These are phyloP conservation scores for Lunasporangiospora selenospora DNA, from an alignment of 192 early-diverging fungal genomes.

Conservation along the genomic window DNA sequence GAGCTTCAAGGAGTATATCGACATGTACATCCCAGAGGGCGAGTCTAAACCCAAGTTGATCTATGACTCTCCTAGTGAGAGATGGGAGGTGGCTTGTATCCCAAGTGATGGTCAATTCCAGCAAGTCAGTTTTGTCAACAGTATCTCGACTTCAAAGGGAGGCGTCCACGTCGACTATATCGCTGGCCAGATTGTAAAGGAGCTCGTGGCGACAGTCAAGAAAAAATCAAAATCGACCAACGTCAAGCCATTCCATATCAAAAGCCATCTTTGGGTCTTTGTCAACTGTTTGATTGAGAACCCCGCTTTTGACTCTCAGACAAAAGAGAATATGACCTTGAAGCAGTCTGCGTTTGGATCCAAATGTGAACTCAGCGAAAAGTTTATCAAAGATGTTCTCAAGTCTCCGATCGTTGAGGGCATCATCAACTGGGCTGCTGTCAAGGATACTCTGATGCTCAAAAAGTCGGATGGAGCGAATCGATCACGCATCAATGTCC, in stretches of 20 bases:
- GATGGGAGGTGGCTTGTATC: slow-evolving; percentile 95
- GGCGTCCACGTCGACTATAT: slow-evolving; percentile 91
- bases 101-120: slow-evolving; percentile 96
- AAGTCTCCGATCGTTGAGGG: slow-evolving; percentile 88
- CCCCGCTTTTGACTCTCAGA: slow-evolving; percentile 96
- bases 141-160: slow-evolving; percentile 94
- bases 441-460: slow-evolving; percentile 76
- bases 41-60: slow-evolving; percentile 59
- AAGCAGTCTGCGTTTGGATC: slow-evolving; percentile 79
- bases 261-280: slow-evolving; percentile 92
- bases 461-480: slow-evolving; percentile 91
- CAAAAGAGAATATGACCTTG: slow-evolving; percentile 95
- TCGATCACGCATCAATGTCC: slow-evolving; percentile 74
- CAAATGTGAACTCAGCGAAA: slow-evolving; percentile 73
- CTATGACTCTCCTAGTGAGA: slow-evolving; percentile 77
- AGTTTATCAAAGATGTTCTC: slow-evolving; percentile 85
- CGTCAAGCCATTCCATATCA: slow-evolving; percentile 85
- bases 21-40: slow-evolving; percentile 68
- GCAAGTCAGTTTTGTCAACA: slow-evolving; percentile 97
- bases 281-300: slow-evolving; percentile 95
- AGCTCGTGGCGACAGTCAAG: slow-evolving; percentile 70
- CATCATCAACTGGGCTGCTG: slow-evolving; percentile 72
- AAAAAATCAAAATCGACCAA: slow-evolving; percentile 75
- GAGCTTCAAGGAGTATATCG: slow-evolving; percentile 90
- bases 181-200: slow-evolving; percentile 77